Percentiles rank a stretch among this genome's conserved stretches.
These are phyloP conservation scores for Chaetomium globosum DNA, from an alignment of 2,329 filamentous ascomycete genomes.

Conservation along the genomic window DNA sequence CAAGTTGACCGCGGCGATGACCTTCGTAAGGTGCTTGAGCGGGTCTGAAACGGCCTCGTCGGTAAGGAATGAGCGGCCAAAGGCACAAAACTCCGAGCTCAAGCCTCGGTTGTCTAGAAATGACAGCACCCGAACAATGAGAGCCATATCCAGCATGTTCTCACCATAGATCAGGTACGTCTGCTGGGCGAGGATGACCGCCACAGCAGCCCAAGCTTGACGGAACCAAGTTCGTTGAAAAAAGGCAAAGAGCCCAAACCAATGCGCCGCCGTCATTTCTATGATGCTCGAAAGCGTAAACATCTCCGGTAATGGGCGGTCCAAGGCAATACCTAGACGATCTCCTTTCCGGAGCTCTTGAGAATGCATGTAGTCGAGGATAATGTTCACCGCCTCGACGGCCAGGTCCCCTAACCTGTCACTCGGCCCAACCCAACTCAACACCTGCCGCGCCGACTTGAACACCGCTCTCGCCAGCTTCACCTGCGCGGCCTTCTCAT, in stretches of 20 bases:
- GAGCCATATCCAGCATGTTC: not conserved
- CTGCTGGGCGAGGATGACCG: not conserved
- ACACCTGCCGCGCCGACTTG: not conserved
- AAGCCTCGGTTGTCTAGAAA: not conserved
- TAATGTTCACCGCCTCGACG: not conserved
- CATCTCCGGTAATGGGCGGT: not conserved
- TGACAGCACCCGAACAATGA: not conserved
- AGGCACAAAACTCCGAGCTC: not conserved
- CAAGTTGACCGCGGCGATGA: not conserved
- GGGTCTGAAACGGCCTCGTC: not conserved
- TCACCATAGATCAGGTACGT: not conserved
- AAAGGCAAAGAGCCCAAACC: not conserved
- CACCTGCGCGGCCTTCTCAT: not conserved
- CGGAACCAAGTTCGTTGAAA: not conserved
- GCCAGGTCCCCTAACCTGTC: not conserved
- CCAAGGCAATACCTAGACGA: not conserved
- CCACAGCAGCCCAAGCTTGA: not conserved
- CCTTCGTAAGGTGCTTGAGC: not conserved
- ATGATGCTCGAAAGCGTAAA: not conserved
- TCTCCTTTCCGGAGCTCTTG: not conserved
- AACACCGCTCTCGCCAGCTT: not conserved
- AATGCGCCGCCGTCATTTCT: not conserved
- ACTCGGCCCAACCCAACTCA: not conserved
- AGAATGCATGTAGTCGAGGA: not conserved
- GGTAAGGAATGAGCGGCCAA: not conserved